phyloP scores from a whole-genome alignment of 2,329 filamentous ascomycete genomes.

The Helotiales sp. region DNA sequence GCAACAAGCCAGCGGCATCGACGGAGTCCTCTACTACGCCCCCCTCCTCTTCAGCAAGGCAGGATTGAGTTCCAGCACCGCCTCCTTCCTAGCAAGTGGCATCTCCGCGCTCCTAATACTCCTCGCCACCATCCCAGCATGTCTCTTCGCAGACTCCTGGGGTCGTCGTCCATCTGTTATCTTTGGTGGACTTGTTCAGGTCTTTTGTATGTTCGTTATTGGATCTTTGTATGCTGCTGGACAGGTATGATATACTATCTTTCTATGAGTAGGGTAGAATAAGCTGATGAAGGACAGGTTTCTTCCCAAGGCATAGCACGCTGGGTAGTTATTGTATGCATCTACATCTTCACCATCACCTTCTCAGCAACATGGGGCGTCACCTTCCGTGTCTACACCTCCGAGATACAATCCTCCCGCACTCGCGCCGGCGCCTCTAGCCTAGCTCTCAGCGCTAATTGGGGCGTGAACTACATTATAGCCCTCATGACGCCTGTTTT shows the following conservation, averaged over 20 bases:
- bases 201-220: conserved; percentile 53
- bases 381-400: conserved; percentile 54
- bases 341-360: conserved; percentile 49
- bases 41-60: conserved; percentile 60
- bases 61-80: conserved; percentile 52
- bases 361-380: conserved; percentile 55
- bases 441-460: conserved; percentile 49
- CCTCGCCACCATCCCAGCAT: conserved; percentile 54
- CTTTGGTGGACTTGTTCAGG: conserved; percentile 51
- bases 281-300: too few species aligned
- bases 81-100: conserved; percentile 61
- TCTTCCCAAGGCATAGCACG: conserved; percentile 44
- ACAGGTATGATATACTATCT: too few species aligned
- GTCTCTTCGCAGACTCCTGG: conserved; percentile 57
- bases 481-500: conserved; percentile 37
- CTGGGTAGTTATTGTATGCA: conserved; percentile 51
- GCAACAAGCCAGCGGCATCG: conserved; percentile 62
- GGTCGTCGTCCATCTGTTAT: conserved; percentile 55
- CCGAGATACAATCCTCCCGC: conserved; percentile 56
- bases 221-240: conserved; percentile 52
- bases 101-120: conserved; percentile 60
- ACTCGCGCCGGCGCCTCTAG: conserved; percentile 56
- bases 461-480: conserved; percentile 36
- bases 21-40: conserved; percentile 63
- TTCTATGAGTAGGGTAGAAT: too few species aligned